Conservation (phyloP, 176 grass and related monocot genomes). For the Avena atlantica region DNA sequence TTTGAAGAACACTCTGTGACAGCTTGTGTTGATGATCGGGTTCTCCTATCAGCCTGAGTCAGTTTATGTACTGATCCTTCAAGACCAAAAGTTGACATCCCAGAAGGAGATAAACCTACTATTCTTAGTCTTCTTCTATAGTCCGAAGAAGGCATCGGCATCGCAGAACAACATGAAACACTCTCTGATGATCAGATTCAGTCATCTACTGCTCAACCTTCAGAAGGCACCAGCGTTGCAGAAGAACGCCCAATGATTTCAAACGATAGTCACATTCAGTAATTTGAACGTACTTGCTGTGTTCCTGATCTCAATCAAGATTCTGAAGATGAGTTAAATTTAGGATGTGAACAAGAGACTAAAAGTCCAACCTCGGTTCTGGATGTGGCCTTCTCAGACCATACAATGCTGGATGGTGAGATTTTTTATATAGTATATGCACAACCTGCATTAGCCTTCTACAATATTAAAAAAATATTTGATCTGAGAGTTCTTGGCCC, state of each 20-base stretch:
- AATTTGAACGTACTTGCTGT: slow-evolving; percentile 48
- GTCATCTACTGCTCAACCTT: background rate
- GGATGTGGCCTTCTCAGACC: slow-evolving; percentile 56
- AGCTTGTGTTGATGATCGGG: slow-evolving; percentile 35
- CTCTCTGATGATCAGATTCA: slow-evolving; percentile 1
- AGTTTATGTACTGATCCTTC: background rate
- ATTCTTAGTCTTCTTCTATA: background rate
- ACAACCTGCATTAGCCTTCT: slow-evolving; percentile 8
- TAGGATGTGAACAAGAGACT: slow-evolving; percentile 51
- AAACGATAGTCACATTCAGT: slow-evolving; percentile 26
- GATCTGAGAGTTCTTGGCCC: background rate
- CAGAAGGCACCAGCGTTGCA: background rate
- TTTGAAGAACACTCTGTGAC: slow-evolving; percentile 18
- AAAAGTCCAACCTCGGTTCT: slow-evolving; percentile 73
- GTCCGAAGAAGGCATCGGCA: background rate
- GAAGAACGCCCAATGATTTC: slow-evolving; percentile 22
- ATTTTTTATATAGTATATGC: slow-evolving; percentile 19
- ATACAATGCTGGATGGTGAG: slow-evolving; percentile 63
- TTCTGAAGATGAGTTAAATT: slow-evolving; percentile 41
- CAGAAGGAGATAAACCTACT: background rate
- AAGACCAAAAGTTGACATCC: background rate
- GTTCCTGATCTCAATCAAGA: slow-evolving; percentile 32
- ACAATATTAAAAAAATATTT: background rate
- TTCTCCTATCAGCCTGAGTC: slow-evolving; percentile 23
- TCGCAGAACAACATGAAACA: background rate